phyloP scores from a whole-genome alignment of 2,329 filamentous ascomycete species.

The Rutstroemia sp. region DNA sequence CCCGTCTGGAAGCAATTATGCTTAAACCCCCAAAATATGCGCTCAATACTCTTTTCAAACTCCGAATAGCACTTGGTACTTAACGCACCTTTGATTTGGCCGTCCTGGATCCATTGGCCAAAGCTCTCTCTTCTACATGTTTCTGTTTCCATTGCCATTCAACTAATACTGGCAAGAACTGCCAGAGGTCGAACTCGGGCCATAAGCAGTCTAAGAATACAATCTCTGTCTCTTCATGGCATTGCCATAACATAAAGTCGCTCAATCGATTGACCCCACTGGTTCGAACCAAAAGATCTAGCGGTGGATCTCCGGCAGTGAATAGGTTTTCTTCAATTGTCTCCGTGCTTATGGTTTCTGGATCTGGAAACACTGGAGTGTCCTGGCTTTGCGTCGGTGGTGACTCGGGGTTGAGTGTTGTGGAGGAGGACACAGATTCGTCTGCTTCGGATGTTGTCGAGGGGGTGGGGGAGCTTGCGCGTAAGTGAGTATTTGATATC shows the following conservation, averaged over 20 bases:
- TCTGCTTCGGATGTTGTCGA: constrained; percentile 34
- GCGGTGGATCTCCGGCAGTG: constrained; percentile 74
- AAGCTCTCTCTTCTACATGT: constrained; percentile 27
- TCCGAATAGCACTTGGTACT: neutral
- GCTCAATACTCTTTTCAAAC: neutral
- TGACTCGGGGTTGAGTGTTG: constrained; percentile 37
- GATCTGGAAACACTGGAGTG: constrained; percentile 52
- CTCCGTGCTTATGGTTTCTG: constrained; percentile 78
- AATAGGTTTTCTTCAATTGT: constrained; percentile 83
- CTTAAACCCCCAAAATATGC: neutral
- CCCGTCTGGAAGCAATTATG: neutral
- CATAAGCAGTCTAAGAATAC: constrained; percentile 89
- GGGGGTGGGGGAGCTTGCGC: constrained; percentile 41
- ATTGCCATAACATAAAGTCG: constrained; percentile 99
- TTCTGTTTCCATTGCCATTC: constrained; percentile 69
- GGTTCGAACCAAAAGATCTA: constrained; percentile 87
- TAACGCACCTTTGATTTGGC: constrained; percentile 19
- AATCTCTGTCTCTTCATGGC: constrained; percentile 84
- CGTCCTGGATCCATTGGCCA: constrained; percentile 9
- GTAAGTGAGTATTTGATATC: constrained; percentile 12
- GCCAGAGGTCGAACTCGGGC: constrained; percentile 93
- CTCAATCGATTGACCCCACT: constrained; percentile 88
- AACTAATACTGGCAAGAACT: constrained; percentile 84
- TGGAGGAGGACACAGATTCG: constrained; percentile 52
- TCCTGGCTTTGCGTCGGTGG: constrained; percentile 23